Conservation (phyloP, 78 protist genomes). For the Chrysochromulina tobinii region DNA sequence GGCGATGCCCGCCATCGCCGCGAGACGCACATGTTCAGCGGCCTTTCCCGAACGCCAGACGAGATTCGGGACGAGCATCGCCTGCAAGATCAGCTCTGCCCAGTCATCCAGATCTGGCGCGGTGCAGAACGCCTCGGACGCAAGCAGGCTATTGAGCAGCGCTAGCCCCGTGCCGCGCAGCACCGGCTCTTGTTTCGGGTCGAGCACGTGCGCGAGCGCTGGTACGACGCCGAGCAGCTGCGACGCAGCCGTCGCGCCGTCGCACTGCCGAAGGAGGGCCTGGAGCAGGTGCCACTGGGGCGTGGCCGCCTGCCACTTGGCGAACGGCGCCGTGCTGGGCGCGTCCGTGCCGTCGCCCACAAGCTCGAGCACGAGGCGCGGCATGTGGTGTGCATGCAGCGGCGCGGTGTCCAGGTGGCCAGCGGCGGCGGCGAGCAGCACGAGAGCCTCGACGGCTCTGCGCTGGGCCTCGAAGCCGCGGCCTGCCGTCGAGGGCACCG, state of each 20-base stretch:
- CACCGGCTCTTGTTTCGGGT: background rate
- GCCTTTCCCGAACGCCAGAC: conserved; percentile 17
- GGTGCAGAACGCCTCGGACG: background rate
- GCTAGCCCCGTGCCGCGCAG: background rate
- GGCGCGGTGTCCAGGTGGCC: background rate
- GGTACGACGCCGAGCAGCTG: background rate
- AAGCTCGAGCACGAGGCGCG: background rate
- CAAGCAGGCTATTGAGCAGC: background rate
- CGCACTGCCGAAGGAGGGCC: background rate
- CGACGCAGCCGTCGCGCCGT: background rate
- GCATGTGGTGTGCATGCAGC: background rate
- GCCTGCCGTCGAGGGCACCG: background rate
- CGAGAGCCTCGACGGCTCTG: background rate
- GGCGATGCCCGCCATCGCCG: background rate
- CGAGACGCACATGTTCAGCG: background rate
- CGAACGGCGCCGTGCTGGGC: too few relatives aligned
- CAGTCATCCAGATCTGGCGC: background rate
- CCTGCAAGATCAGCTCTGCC: background rate
- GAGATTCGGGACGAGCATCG: conserved; percentile 5
- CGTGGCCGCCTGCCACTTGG: background rate
- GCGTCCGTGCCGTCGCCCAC: background rate
- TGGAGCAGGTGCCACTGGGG: background rate
- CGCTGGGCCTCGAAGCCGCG: background rate
- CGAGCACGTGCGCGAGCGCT: background rate
- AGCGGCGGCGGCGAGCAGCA: background rate